phyloP scores from a whole-genome alignment of 164 flowering plant genomes.

The Chimonanthus praecox region DNA sequence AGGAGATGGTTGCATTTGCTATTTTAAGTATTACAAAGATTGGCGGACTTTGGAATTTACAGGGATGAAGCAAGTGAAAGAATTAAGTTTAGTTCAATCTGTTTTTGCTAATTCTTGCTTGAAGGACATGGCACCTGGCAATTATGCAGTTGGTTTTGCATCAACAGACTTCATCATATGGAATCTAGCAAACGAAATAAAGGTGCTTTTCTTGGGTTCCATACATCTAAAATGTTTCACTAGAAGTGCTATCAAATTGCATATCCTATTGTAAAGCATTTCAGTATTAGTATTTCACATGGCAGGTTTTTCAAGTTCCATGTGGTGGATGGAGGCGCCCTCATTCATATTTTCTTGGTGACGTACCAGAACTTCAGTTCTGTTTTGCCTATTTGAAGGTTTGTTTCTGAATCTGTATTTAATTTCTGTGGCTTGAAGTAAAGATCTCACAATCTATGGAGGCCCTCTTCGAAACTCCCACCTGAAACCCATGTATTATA shows the following conservation, averaged over 20 bases:
- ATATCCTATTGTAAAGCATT: neutral
- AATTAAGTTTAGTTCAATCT: slow-evolving; percentile 68
- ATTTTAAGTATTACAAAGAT: slow-evolving; percentile 47
- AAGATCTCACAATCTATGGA: neutral
- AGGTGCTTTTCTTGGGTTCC: slow-evolving; percentile 38
- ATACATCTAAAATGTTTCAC: neutral
- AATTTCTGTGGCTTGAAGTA: neutral
- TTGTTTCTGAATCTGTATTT: slow-evolving; percentile 1
- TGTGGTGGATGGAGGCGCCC: slow-evolving; percentile 99
- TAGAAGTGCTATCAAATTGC: neutral
- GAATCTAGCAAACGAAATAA: slow-evolving; percentile 60
- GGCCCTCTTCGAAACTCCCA: too few species aligned
- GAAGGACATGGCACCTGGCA: slow-evolving; percentile 31
- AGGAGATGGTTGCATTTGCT: slow-evolving; percentile 94
- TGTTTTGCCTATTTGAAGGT: slow-evolving; percentile 97
- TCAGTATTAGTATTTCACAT: neutral
- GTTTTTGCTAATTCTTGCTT: slow-evolving; percentile 30
- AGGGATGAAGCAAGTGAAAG: slow-evolving; percentile 93
- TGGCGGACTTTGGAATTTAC: slow-evolving; percentile 49
- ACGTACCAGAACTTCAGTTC: slow-evolving; percentile 54
- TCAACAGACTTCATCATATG: slow-evolving; percentile 81
- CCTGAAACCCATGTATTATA: too few species aligned
- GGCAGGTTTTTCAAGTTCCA: slow-evolving; percentile 63
- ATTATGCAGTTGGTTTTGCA: slow-evolving; percentile 80
- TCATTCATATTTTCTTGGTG: slow-evolving; percentile 77